phyloP scores from a whole-genome alignment of 345 rosid genomes.

The Citrus reticulata region DNA sequence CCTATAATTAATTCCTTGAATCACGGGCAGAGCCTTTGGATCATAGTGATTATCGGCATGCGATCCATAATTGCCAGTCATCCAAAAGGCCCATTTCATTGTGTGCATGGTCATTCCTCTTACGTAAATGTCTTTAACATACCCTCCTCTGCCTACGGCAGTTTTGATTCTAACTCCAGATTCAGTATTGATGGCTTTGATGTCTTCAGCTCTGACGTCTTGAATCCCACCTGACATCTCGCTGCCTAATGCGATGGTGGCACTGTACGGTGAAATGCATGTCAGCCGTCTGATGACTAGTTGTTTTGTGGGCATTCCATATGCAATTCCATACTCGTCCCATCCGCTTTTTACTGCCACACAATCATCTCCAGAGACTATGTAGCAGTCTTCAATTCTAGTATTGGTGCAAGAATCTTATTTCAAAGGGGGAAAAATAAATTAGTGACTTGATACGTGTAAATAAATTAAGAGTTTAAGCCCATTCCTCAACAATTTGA shows the following conservation, averaged over 20 bases:
- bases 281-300: slow-evolving; percentile 57
- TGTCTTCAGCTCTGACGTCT: slow-evolving; percentile 79
- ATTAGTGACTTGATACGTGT: not conserved
- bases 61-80: slow-evolving; percentile 70
- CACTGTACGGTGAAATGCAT: slow-evolving; percentile 75
- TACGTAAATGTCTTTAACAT: slow-evolving; percentile 55
- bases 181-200: slow-evolving; percentile 62
- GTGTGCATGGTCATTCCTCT: slow-evolving; percentile 59
- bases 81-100: slow-evolving; percentile 81
- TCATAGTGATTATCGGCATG: slow-evolving; percentile 63
- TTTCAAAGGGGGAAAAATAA: not conserved
- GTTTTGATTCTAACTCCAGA: slow-evolving; percentile 81
- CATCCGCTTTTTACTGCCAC: slow-evolving; percentile 89
- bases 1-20: slow-evolving; percentile 57
- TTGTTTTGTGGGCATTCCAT: slow-evolving; percentile 70
- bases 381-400: slow-evolving; percentile 81
- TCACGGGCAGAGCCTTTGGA: slow-evolving; percentile 65
- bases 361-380: slow-evolving; percentile 92
- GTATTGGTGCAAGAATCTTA: slow-evolving; percentile 91
- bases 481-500: not conserved
- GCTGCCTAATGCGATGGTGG: slow-evolving; percentile 70
- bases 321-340: slow-evolving; percentile 75
- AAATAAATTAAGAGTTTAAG: not conserved
- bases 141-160: slow-evolving; percentile 70
- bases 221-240: slow-evolving; percentile 83